Base-by-base conservation (phyloP, 768 basidiomycete genomes). In the Russula sp. region DNA sequence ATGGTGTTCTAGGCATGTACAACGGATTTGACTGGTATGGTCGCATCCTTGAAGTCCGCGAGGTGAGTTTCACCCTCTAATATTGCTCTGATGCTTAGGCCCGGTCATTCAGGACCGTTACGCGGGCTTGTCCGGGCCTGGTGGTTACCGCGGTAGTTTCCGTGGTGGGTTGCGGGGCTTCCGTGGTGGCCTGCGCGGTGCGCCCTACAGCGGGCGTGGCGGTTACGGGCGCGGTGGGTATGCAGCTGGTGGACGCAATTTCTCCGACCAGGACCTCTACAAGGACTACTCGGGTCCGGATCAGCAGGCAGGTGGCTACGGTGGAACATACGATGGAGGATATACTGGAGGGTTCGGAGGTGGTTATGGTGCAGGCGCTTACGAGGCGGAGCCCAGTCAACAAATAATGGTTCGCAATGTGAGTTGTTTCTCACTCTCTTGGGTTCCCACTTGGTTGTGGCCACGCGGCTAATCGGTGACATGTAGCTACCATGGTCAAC, bases 371-470 rank as follows among this genome's bases (percentile, higher is more conserved):
- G 77, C 70, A 0, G 65, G 77, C 71, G 86, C 69, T 32, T 76
- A 64, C 59, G 73, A 85, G 55, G 80, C 90, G 2, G 91, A 94
- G 69, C 94, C 94, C 4, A 94, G 89, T 72, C 91, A 94, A 73
- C 96, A 99, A 77, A 98, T 99, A 71, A 91, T 96, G 85, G 95
- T 98, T 69, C 88, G 93, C 76, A 99, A 99, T 74, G 96, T 97
- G 74, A 74, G 96, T 87, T 48, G 1, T 34, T 6, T 10, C 32
- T 6, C 4, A 20, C 5, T 22, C 32, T 13, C 13, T 42, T 45
- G 1, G 2, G 44, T 40, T 4, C 2, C 14, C 14, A n/a, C 10
- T 40, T 52, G 42, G 49, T 63, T n/a, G 18, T 61, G 32, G 44
- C 18, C 34, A 31, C 52, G 51, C 62, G 16, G 52, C 61, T 22